Evolutionary conservation across 371 early-diverging fungal genomes (phyloP).

Genomic region (Rhizopus microsporus): DNA sequence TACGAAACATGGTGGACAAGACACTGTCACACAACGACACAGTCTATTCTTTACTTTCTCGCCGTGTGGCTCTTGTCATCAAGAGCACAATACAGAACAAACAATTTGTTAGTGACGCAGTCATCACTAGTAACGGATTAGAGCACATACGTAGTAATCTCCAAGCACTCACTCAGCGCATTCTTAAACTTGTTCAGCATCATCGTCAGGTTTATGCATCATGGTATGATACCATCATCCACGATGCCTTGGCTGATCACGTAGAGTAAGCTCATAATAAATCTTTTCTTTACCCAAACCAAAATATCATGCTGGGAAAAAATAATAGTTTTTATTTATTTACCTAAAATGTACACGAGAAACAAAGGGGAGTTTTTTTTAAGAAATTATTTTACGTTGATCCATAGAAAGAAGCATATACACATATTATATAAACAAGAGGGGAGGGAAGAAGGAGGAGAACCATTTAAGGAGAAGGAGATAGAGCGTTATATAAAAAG

Average conservation of each 20-base stretch:
- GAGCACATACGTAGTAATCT: constrained; percentile 59
- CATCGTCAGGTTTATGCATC: constrained; percentile 68
- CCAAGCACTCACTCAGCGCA: constrained; percentile 45
- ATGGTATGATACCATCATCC: constrained; percentile 65
- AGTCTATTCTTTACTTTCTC: constrained; percentile 63
- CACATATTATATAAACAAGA: neutral
- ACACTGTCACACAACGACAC: constrained; percentile 70
- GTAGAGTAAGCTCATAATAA: neutral
- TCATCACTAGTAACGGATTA: constrained; percentile 62
- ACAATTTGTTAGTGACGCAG: constrained; percentile 42
- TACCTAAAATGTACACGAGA: neutral
- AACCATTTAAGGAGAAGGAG: neutral
- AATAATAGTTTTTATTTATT: neutral
- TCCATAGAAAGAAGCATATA: neutral
- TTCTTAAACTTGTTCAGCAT: constrained; percentile 57
- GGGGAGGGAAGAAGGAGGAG: neutral
- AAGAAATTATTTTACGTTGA: too few relatives aligned
- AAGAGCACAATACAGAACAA: constrained; percentile 57
- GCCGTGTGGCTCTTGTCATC: constrained; percentile 59
- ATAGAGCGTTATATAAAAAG: neutral
- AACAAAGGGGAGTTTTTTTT: neutral
- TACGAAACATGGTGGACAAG: constrained; percentile 72
- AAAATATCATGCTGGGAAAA: neutral
- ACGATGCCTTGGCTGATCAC: constrained; percentile 12
- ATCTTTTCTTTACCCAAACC: neutral